Evolutionary conservation across 768 basidiomycete species (phyloP).

Genomic region (Boletus sp.): DNA sequence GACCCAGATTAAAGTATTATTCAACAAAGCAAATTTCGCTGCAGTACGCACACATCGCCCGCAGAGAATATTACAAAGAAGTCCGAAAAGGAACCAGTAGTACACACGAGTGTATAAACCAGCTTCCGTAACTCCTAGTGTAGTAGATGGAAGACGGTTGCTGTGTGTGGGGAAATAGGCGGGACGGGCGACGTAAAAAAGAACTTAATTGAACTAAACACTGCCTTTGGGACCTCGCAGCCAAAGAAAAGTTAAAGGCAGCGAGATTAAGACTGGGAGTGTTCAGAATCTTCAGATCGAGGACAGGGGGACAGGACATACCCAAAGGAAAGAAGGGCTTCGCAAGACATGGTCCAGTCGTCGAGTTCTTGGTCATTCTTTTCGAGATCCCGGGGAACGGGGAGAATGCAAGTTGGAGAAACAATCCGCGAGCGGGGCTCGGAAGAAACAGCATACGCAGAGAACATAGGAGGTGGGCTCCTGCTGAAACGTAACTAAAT

Average conservation of each 20-base stretch:
- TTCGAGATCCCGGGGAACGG: no score
- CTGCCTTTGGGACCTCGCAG: background rate
- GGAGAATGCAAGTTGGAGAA: no score
- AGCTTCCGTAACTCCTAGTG: background rate
- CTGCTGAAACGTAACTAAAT: background rate
- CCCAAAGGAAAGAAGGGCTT: background rate
- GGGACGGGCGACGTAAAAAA: background rate
- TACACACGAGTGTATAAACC: background rate
- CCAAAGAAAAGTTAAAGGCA: slow-evolving; percentile 5
- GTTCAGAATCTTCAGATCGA: background rate
- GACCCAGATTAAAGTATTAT: background rate
- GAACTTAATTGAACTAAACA: background rate
- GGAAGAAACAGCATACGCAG: background rate
- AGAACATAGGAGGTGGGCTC: no score
- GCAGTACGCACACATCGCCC: background rate
- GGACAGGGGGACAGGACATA: background rate
- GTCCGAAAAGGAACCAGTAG: slow-evolving; percentile 3
- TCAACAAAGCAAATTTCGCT: background rate
- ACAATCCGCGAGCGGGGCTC: background rate
- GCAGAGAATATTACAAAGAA: background rate
- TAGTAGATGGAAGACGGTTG: background rate
- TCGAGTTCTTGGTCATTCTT: no score
- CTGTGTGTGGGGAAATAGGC: background rate
- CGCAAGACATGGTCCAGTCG: no score
- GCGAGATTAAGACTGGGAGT: background rate